Evolutionary conservation across 1,284 basidiomycete genomes (phyloP), one percentile per base, ranked within the genome.

Genomic region (Malassezia globosa): DNA sequence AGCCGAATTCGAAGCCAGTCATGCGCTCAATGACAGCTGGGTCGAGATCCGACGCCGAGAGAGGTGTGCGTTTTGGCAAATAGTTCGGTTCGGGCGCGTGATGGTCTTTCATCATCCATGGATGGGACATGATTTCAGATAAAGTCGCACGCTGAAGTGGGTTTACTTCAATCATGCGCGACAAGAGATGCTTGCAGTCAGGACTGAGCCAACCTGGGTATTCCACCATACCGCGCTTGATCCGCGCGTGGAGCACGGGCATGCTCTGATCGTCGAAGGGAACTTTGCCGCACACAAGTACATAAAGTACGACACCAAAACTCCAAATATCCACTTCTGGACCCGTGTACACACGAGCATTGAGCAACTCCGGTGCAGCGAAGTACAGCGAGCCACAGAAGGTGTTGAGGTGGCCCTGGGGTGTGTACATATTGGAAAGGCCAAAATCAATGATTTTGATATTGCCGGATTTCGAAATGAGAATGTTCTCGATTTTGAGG

Each of bases 391-490:
- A 94, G 21, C 92, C 90, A 64, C 92, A 97, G 72, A 97, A 99
- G 0, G 94, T 97, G 23, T 83, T 82, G 1, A 97, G 81, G 66
- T 92, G 85, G 34, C 76, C 72, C 19, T 76, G 72, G 1, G 94
- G 92, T 58, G 92, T 83, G 72, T 83, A 96, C n/a, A 97, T 78
- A 72, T 97, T 99, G 23, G 89, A 95, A 8, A 99, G 78, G 37
- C 92, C 92, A 75, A 97, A 99, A 74, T 97, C 92, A 73, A 97
- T 97, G 56, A 97, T 96, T 77, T 97, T 97, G 79, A 96, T 95
- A 74, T 96, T 96, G 11, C 92, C 92, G 1, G 87, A 87, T 61
- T 94, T 89, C 1, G 89, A 95, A 63, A 99, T 96, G 65, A 97
- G 83, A 64, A 99, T 99, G 75, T 95, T 97, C 74, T 99, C 89